phyloP scores from a whole-genome alignment of 768 basidiomycete species.

The Suillus sp. region DNA sequence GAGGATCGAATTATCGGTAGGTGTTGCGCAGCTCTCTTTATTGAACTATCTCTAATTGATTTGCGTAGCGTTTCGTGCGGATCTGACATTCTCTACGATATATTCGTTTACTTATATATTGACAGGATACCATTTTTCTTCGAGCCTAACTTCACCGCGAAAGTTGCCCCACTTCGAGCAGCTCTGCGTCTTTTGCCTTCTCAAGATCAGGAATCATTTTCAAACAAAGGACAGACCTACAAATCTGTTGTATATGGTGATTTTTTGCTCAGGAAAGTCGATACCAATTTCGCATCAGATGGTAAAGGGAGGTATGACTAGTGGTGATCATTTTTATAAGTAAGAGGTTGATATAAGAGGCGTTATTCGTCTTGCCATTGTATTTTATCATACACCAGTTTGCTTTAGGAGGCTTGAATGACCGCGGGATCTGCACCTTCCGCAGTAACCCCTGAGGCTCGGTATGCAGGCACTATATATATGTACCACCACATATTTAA shows the following conservation, averaged over 20 bases:
- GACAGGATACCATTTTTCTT: conserved; percentile 89
- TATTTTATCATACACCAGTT: neutral
- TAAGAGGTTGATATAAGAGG: neutral
- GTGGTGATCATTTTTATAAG: neutral
- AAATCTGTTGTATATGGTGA: conserved; percentile 72
- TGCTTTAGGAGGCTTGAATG: neutral
- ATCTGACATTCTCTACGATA: conserved; percentile 1
- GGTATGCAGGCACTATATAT: neutral
- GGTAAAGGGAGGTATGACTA: conserved; percentile 38
- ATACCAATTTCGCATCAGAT: conserved; percentile 62
- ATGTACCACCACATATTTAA: neutral
- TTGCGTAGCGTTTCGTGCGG: conserved; percentile 69
- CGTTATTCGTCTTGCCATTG: neutral
- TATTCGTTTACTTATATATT: conserved; percentile 12
- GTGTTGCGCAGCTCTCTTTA: conserved; percentile 9
- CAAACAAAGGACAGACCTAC: conserved; percentile 35
- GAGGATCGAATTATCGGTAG: conserved; percentile 64
- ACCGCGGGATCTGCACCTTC: neutral
- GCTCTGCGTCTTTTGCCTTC: conserved; percentile 44
- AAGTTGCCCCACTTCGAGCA: conserved; percentile 64
- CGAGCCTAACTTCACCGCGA: conserved; percentile 83
- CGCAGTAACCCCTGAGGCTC: neutral
- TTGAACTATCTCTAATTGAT: conserved; percentile 15
- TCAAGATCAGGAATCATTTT: conserved; percentile 20
- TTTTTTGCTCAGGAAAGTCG: conserved; percentile 74